Base-by-base conservation (phyloP, 2,329 filamentous ascomycete species). In the Ceratocystis papillata region DNA sequence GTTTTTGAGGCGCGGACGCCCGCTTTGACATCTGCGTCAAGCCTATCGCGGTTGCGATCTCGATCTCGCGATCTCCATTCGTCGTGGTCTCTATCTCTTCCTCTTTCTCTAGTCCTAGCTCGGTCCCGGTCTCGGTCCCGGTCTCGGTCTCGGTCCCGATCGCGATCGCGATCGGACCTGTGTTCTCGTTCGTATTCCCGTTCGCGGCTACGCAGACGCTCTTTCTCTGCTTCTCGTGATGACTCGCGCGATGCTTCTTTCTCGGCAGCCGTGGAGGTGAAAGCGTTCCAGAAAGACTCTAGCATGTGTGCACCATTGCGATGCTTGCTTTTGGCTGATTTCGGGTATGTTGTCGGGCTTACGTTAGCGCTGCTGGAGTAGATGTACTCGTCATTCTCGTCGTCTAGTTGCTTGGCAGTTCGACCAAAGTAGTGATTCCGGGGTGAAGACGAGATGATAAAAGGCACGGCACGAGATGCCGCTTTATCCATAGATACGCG, bases 391-490 rank as follows among this genome's bases (percentile, higher is more conserved):
- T 64, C 60, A 30, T 65, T 63, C 28, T 64, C 61, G 46, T 59
- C 60, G 12, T 68, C 46, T 28, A 60, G 25, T 37, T 55, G 33
- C 10, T 46, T 48, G 45, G 33, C 25, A 3, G 41, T 17, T 2
- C 60, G 60, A 22, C 22, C 44, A 62, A 46, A 48, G 37, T 48
- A 45, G 41, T 30, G 25, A 10, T 41, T 22, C 17, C 57, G 45
- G 2, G 66, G 66, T 8, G 66, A 67, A 8, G 66, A 63, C 12
- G 66, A 67, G 3, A 63, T 50, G 8, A 57, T 45, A 30, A 44
- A 65, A 20, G 66, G 57, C 20, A 53, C 12, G 15, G 46, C 28
- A 3, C 55, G 57, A 8, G 33, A 10, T 17, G 22, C n/a, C 8
- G 50, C n/a, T 8, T 33, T 30, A 5, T 67, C 66, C 17, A 65